phyloP scores from a whole-genome alignment of 148 eudicot species.

The Silene conica region DNA sequence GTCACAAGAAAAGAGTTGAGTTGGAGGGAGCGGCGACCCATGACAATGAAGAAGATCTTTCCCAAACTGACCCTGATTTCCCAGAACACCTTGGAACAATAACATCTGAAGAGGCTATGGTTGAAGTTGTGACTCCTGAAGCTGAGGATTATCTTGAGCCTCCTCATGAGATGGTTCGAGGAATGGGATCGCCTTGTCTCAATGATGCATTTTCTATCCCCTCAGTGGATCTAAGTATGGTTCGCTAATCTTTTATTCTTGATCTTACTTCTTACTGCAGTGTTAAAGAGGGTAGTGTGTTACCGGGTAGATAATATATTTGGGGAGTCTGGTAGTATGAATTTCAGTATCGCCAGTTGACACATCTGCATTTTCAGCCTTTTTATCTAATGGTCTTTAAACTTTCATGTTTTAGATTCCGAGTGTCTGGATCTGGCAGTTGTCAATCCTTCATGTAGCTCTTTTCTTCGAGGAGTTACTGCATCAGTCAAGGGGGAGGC shows the following conservation, averaged over 20 bases:
- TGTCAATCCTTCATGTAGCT: conserved; percentile 4
- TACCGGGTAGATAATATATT: not conserved
- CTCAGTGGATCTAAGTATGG: conserved; percentile 12
- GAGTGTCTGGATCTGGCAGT: conserved; percentile 5
- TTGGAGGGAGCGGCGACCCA: conserved; percentile 12
- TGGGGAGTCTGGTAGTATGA: not conserved
- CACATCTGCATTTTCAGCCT: not conserved
- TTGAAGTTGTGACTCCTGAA: conserved; percentile 15
- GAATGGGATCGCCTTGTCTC: conserved; percentile 15
- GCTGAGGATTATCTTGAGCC: conserved; percentile 26
- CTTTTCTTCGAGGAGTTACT: conserved; percentile 8
- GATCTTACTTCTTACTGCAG: not conserved
- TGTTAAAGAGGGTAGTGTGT: not conserved
- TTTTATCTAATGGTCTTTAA: conserved; percentile 2
- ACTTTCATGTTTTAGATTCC: conserved; percentile 16
- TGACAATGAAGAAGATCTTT: conserved; percentile 2
- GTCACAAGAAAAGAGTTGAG: conserved; percentile 11
- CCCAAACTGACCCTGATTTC: conserved; percentile 11
- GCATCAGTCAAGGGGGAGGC: conserved; percentile 15
- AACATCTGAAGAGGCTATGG: conserved; percentile 14
- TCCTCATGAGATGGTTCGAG: conserved; percentile 28
- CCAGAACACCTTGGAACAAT: conserved; percentile 13
- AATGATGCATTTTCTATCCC: conserved; percentile 17
- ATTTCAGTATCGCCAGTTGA: not conserved
- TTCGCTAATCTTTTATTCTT: not conserved